A percentile compares a stretch with the other conserved stretches of the same genome.
These are phyloP conservation scores for Plasmopara halstedii DNA, from an alignment of 352 stramenopile genomes.

Conservation along the genomic window DNA sequence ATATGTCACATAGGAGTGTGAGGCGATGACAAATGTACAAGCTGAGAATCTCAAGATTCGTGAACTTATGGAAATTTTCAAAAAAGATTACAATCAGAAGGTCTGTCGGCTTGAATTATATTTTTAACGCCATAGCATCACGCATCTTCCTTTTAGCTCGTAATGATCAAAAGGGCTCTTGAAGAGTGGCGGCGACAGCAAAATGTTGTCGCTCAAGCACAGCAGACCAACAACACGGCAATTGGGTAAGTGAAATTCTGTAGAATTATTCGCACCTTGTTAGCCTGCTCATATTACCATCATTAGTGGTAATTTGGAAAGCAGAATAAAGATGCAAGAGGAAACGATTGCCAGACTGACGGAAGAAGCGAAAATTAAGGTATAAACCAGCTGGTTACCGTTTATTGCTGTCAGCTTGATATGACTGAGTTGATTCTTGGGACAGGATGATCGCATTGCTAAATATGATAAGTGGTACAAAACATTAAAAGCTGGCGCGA, in stretches of 20 bases:
- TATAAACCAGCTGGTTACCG: neutral
- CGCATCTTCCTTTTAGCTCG: constrained; percentile 32
- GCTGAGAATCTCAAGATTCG: constrained; percentile 70
- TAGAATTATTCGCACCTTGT: neutral
- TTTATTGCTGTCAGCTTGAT: neutral
- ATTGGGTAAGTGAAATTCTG: constrained; percentile 9
- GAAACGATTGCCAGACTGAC: constrained; percentile 53
- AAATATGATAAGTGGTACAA: constrained; percentile 87
- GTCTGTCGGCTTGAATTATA: constrained; percentile 14
- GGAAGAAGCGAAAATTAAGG: constrained; percentile 38
- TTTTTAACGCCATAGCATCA: neutral
- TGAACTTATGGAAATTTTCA: constrained; percentile 80
- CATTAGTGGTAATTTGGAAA: constrained; percentile 16
- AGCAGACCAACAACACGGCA: constrained; percentile 5
- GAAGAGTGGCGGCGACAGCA: constrained; percentile 80
- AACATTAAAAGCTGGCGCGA: constrained; percentile 73
- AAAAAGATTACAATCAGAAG: constrained; percentile 84
- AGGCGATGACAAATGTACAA: constrained; percentile 61
- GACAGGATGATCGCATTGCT: constrained; percentile 56
- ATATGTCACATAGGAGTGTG: constrained; percentile 81
- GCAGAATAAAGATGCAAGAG: constrained; percentile 38
- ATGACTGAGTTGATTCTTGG: neutral
- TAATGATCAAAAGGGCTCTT: constrained; percentile 86
- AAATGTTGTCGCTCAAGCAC: constrained; percentile 15
- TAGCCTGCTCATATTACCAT: constrained; percentile 3